These are phyloP conservation scores for Boechera divaricarpa DNA, from an alignment of 345 rosid species.

Conservation along the genomic window DNA sequence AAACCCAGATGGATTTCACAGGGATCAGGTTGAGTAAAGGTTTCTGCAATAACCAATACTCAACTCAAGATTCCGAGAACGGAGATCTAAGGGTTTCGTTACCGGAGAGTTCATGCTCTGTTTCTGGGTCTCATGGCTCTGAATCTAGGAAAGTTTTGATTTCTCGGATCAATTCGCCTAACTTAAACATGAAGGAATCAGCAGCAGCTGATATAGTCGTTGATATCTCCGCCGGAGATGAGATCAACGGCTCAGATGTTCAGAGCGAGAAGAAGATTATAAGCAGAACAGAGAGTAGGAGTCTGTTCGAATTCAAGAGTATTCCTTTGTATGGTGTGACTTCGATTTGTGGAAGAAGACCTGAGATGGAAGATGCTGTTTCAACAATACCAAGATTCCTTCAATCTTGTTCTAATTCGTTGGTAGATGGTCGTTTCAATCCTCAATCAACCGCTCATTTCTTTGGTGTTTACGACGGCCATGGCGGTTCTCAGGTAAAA, in stretches of 20 bases:
- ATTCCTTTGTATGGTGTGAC: conserved; percentile 67
- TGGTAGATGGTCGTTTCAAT: conserved; percentile 40
- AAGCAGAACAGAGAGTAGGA: conserved; percentile 50
- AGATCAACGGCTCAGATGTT: conserved; percentile 37
- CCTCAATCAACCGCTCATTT: conserved; percentile 55
- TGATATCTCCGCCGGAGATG: conserved; percentile 44
- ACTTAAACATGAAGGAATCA: conserved; percentile 56
- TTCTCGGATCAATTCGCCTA: conserved; percentile 41
- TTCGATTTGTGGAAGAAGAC: conserved; percentile 70
- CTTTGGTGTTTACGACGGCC: conserved; percentile 86
- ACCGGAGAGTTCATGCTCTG: conserved; percentile 51
- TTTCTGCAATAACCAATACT: conserved; percentile 44
- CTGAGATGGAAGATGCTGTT: conserved; percentile 88
- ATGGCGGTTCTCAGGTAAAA: conserved; percentile 77
- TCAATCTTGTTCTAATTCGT: conserved; percentile 47
- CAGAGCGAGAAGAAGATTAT: conserved; percentile 44
- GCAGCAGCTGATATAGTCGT: conserved; percentile 41
- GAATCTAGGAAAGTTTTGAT: conserved; percentile 34
- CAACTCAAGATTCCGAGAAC: conserved; percentile 45
- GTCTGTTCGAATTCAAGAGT: conserved; percentile 50
- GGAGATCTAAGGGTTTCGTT: conserved; percentile 29
- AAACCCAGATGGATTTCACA: conserved; percentile 50
- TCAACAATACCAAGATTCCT: conserved; percentile 58
- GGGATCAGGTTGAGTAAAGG: conserved; percentile 56
- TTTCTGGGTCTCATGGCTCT: conserved; percentile 34